Evolutionary conservation across 768 basidiomycete genomes (phyloP).

Genomic region (Podaxis carcinomalis): DNA sequence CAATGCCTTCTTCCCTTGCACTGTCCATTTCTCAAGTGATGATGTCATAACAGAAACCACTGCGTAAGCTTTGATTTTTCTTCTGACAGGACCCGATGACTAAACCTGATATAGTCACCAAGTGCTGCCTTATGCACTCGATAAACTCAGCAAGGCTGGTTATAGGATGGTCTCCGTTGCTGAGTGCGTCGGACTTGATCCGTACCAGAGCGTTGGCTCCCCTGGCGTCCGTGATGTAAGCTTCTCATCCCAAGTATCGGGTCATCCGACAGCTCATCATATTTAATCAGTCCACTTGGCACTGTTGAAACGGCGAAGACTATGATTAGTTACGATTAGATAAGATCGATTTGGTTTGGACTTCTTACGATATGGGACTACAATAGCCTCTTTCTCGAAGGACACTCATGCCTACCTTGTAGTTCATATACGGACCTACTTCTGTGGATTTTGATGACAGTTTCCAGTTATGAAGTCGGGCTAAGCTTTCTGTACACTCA

Average conservation of each 20-base stretch:
- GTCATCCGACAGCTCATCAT: slow-evolving; percentile 4
- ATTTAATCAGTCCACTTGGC: slow-evolving; percentile 23
- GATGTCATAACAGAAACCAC: slow-evolving; percentile 26
- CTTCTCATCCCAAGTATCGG: neutral
- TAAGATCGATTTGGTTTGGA: neutral
- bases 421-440: neutral
- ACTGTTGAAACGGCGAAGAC: slow-evolving; percentile 15
- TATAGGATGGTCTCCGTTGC: slow-evolving; percentile 39
- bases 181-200: slow-evolving; percentile 32
- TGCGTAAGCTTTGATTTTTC: slow-evolving; percentile 20
- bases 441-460: neutral
- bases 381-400: neutral
- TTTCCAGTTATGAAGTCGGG: too few species aligned
- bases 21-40: neutral
- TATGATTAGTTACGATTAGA: neutral
- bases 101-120: slow-evolving; percentile 20
- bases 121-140: slow-evolving; percentile 34
- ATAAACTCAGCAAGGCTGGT: slow-evolving; percentile 30
- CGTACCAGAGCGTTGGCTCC: slow-evolving; percentile 30
- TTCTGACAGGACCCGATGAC: neutral
- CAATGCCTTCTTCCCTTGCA: neutral
- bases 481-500: too few species aligned
- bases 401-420: neutral
- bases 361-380: neutral
- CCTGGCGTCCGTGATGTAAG: slow-evolving; percentile 30